Evolutionary conservation across 305 asterid genomes (phyloP), one percentile per base, ranked within the genome.

Genomic region (Fraxinus floribunda): DNA sequence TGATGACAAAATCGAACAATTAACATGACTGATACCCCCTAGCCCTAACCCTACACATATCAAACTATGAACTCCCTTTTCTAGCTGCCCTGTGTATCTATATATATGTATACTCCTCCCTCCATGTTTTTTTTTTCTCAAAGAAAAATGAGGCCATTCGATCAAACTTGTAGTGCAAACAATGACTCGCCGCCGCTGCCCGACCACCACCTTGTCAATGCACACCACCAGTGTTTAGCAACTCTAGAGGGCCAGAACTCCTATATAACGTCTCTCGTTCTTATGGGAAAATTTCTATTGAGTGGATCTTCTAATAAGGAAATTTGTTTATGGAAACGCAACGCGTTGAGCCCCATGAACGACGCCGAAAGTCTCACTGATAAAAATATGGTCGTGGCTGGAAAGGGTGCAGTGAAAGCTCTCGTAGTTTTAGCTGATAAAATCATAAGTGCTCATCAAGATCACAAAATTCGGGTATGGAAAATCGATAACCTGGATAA

Each of bases 401-500:
- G 95, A 79, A 81, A 91, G 13, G 96, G 97, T 11, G 94, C 96
- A 7, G 92, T 94, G 11, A 92, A 94, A 81, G 88, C 91, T 66
- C 79, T 94, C 11, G 89, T 90, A 22, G 88, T 85, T 32, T 86
- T 89, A 68, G 75, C 89, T 0, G 89, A 88, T 49, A 91, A 89
- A 79, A 86, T 92, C 78, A 85, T 94, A 75, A 94, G 91, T 46
- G 98, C 98, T 41, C 98, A 94, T 82, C 98, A 94, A 78, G 98
- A 94, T 79, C 92, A 88, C 85, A 94, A 94, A 60, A 92, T 94
- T 64, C 84, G 97, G 62, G 93, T 88, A 0, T 94, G 96, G 98
- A 90, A 83, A 81, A 84, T 92, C 60, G 86, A 89, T 26, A 66
- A 78, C 41, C 38, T 55, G 77, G 60, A 83, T 64, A 75, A 57